These are phyloP conservation scores for Talaromyces albobiverticillius DNA, from an alignment of 2,329 filamentous ascomycete genomes.

Conservation along the genomic window DNA sequence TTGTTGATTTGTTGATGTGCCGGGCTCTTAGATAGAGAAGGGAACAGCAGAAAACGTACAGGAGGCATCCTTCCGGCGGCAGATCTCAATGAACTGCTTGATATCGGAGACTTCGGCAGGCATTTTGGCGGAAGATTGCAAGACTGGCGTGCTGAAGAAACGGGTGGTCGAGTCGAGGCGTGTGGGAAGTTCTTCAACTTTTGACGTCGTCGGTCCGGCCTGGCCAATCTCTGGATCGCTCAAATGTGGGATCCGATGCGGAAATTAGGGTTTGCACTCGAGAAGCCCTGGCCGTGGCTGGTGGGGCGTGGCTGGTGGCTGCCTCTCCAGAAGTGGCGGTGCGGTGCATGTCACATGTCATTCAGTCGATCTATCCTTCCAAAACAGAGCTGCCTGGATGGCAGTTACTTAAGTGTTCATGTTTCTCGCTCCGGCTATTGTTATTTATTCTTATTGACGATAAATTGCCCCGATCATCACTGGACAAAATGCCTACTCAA, in stretches of 20 bases:
- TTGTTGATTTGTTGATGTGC: not conserved
- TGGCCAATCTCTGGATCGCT: not conserved
- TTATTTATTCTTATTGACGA: not conserved
- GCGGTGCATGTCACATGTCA: too few species aligned
- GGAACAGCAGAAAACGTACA: slow-evolving; percentile 64
- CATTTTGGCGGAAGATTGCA: slow-evolving; percentile 68
- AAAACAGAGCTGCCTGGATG: not conserved
- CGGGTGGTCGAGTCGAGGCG: not conserved
- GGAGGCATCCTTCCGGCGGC: slow-evolving; percentile 97
- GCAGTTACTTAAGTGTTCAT: too few species aligned
- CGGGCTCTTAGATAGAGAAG: slow-evolving; percentile 6
- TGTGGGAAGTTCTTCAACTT: not conserved
- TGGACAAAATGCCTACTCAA: slow-evolving; percentile 60
- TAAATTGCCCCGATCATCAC: not conserved
- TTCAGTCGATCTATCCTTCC: too few species aligned
- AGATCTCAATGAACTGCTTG: slow-evolving; percentile 99
- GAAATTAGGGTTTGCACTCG: slow-evolving; percentile 24
- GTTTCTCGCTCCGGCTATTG: not conserved
- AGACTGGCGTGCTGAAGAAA: slow-evolving; percentile 14
- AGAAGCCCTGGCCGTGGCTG: slow-evolving; percentile 17
- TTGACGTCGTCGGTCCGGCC: slow-evolving; percentile 12
- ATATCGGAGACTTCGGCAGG: slow-evolving; percentile 97
- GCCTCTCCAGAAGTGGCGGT: slow-evolving; percentile 12
- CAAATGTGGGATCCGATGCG: slow-evolving; percentile 18
- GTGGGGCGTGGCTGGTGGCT: not conserved